Base-by-base conservation (phyloP, 352 stramenopile genomes). In the Blastocystis sp. region DNA sequence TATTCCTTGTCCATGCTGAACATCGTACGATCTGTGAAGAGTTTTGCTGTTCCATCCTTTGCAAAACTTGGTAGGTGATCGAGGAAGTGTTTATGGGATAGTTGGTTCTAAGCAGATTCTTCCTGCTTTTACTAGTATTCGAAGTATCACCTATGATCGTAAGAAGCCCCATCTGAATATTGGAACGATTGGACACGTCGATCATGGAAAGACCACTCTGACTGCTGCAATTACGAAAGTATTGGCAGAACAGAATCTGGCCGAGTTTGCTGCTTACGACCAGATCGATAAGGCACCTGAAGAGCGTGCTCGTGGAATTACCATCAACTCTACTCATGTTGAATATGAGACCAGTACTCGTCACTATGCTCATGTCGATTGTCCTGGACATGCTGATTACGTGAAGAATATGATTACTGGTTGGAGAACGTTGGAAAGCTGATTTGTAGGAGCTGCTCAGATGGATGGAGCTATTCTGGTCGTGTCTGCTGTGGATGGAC, bases 381-480 rank as follows among this genome's bases (percentile, higher is more conserved):
- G 94, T 89, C 94, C 94, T 14, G 95, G 95, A 51, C 95, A 98
- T 90, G 94, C 94, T 14, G 94, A 97, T 94, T 97, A 97, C 89
- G 94, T 97, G 29, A 98, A 98, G 91, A 98, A 98, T 90, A 98
- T 98, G 95, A 98, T 98, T 90, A 98, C 95, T 4, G 95, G 88
- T 49, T 14, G 37, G 37, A 21, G 21, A 42, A 19, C 11, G 27
- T 71, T 57, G 37, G 27, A 42, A 19, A 11, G 27, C 11, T 78
- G 21, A 69, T 63, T 9, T 14, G 21, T 54, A 78, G 80, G 95
- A 37, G 94, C 95, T 9, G 94, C 95, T 19, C 95, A 98, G 90
- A 97, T 97, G 94, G 95, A 98, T 88, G 94, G 94, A 71, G 93
- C 85, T 63, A 95, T 95, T 88, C 88, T 95, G 37, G 93, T 95